phyloP scores from a whole-genome alignment of 257 asterid species.

The Primulina huaijiensis region DNA sequence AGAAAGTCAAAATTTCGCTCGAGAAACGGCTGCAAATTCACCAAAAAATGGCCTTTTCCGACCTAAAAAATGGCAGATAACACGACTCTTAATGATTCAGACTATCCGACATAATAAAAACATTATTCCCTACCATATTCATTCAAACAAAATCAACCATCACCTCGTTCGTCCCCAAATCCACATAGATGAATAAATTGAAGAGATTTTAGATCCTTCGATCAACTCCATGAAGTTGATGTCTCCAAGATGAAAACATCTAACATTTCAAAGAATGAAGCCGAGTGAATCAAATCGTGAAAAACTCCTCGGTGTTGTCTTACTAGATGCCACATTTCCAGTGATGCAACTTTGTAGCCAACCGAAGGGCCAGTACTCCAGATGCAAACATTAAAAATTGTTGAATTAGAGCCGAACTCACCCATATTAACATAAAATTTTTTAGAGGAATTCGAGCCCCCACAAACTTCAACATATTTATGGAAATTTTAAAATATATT shows the following conservation, averaged over 20 bases:
- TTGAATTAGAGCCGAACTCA: conserved; percentile 6
- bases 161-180: conserved; percentile 29
- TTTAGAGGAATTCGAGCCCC: neutral
- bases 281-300: too few species aligned
- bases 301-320: neutral
- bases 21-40: too few species aligned
- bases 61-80: too few species aligned
- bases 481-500: conserved; percentile 10
- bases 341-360: neutral
- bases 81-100: conserved; percentile 38
- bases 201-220: conserved; percentile 34
- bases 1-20: neutral
- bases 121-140: conserved; percentile 38
- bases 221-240: conserved; percentile 30
- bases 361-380: conserved; percentile 31
- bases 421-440: too few species aligned
- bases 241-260: conserved; percentile 28
- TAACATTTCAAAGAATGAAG: neutral
- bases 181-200: conserved; percentile 33
- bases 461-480: conserved; percentile 6
- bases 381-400: neutral
- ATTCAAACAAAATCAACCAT: conserved; percentile 24
- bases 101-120: conserved; percentile 32
- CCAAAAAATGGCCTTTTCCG: too few species aligned
- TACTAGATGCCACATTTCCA: conserved; percentile 18